Conservation (phyloP, 257 asterid species). For the Penstemon davidsonii region DNA sequence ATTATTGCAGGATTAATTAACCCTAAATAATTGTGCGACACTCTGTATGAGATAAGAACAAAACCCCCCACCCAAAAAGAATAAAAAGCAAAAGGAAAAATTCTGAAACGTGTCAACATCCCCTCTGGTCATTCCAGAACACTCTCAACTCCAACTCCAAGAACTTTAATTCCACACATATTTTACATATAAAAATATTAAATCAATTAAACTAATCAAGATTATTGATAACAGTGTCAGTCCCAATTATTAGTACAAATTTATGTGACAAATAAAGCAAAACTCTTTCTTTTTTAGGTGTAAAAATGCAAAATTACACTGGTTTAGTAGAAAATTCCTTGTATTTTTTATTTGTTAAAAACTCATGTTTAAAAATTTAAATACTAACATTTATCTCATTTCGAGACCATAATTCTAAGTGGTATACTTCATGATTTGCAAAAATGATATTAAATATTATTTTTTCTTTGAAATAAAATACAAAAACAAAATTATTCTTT, state of each 20-base stretch:
- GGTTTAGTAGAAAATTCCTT: too few species aligned
- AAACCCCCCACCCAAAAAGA: not conserved
- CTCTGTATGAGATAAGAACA: constrained; percentile 58
- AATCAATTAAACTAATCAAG: constrained; percentile 1
- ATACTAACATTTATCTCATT: too few species aligned
- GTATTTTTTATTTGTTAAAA: too few species aligned
- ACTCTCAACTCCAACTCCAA: constrained; percentile 23
- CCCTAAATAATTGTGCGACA: constrained; percentile 31
- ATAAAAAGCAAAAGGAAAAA: not conserved
- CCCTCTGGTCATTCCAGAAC: constrained; percentile 47
- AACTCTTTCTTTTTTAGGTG: not conserved
- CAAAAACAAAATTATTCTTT: too few species aligned
- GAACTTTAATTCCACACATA: constrained; percentile 10
- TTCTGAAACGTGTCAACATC: constrained; percentile 43
- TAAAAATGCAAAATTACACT: too few species aligned
- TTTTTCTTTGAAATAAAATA: too few species aligned
- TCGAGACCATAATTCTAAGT: too few species aligned
- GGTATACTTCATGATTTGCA: too few species aligned
- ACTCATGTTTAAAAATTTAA: too few species aligned
- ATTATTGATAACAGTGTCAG: not conserved
- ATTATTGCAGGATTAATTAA: constrained; percentile 37
- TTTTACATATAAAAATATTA: not conserved
- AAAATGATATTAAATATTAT: too few species aligned
- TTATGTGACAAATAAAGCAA: constrained; percentile 23
- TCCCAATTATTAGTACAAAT: constrained; percentile 21